Base-by-base conservation (phyloP, 345 rosid species). In the Dovyalis caffra region DNA sequence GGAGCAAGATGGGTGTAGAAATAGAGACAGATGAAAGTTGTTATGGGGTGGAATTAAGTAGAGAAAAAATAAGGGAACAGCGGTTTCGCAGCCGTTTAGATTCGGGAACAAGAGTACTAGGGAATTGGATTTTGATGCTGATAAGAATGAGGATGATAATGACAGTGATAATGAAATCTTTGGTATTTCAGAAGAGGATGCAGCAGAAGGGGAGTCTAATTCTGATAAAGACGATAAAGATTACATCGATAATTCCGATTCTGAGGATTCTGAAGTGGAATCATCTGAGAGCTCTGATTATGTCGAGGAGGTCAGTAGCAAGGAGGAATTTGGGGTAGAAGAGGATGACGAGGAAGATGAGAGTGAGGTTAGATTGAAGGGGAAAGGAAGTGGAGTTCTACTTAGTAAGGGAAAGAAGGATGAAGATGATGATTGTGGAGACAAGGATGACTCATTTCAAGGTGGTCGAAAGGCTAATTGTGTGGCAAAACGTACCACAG, bases 401-500 rank as follows among this genome's bases (percentile, higher is more conserved):
- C 4, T 49, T 14, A 49, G 56, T 14, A 63, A 6, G 56, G 53
- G 1, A 9, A 63, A 58, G 2, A 45, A 6, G 53, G 53, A 37
- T 20, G 40, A 25, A 20, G 37, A 74, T 57, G 66, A 15, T 69
- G 45, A 8, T 26, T 10, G 18, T 6, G 5, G 21, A 9, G 64
- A 37, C 29, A 25, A 69, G 28, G 28, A 9, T 32, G 68, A 35
- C 14, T 34, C 18, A 45, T 58, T 43, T 66, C 20, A 16, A 49
- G 25, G 33, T 37, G 21, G 26, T 49, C 51, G 1, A 23, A 8
- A 33, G 43, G 10, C 3, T 29, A 38, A 38, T 53, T 73, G 56
- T 32, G 78, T 73, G 75, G 78, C 81, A 12, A 67, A 32, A 38
- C 74, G 74, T n/a, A 78, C 72, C 20, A 72, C 74, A 74, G 78